phyloP scores from a whole-genome alignment of 139 green algal species.

The Penium margaritaceum region DNA sequence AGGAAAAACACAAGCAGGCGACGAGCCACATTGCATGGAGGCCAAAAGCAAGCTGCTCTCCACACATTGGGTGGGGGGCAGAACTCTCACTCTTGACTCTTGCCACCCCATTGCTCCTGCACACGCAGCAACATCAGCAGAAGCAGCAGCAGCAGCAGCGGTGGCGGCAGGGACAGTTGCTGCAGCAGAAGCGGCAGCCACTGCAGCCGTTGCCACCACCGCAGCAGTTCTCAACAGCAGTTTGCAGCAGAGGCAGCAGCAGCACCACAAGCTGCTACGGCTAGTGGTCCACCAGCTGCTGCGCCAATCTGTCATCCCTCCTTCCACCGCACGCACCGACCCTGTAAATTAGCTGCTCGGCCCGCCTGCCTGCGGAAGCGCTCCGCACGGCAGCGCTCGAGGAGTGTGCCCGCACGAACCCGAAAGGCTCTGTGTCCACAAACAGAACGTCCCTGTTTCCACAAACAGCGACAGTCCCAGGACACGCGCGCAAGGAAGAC shows the following conservation, averaged over 20 bases:
- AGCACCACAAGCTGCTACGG: neutral
- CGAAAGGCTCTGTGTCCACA: slow-evolving; percentile 79
- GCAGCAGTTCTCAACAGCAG: neutral
- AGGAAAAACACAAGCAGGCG: neutral
- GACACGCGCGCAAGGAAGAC: slow-evolving; percentile 64
- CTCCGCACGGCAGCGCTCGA: slow-evolving; percentile 67
- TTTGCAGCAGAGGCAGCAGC: neutral
- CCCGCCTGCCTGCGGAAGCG: slow-evolving; percentile 55
- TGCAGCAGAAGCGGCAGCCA: neutral
- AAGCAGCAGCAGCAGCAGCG: neutral
- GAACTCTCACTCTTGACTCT: neutral
- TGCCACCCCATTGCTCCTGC: neutral
- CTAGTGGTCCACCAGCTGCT: too few species aligned
- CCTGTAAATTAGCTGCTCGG: neutral
- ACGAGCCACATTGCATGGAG: neutral
- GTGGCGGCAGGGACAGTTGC: too few species aligned
- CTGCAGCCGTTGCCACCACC: neutral
- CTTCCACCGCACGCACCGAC: neutral
- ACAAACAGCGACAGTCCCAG: slow-evolving; percentile 75
- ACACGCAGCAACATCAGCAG: neutral
- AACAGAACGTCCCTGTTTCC: slow-evolving; percentile 62
- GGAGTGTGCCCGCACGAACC: slow-evolving; percentile 64
- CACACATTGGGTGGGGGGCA: neutral
- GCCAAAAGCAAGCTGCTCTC: neutral
- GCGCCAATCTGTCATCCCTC: too few species aligned